A percentile compares a stretch with the other conserved stretches of the same genome.
Conservation (phyloP, 805 yeast species). For the Candida xiaguanensis region DNA sequence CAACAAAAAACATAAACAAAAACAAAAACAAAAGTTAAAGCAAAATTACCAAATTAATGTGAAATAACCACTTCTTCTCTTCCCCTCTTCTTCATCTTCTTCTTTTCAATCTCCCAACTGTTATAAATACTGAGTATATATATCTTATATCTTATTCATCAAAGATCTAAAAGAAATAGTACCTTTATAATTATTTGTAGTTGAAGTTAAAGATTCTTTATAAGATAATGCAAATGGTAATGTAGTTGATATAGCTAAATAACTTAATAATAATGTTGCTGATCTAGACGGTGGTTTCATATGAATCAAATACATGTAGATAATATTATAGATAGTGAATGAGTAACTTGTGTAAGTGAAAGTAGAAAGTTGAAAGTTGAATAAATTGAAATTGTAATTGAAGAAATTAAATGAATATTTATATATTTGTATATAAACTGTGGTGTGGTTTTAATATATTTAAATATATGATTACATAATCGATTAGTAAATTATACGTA, state of each 20-base stretch:
- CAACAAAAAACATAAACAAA: too few relatives aligned
- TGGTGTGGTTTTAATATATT: neutral
- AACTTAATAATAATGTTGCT: constrained; percentile 26
- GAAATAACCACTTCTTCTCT: too few relatives aligned
- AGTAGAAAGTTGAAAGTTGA: too few relatives aligned
- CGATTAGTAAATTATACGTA: neutral
- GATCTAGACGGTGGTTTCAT: constrained; percentile 15
- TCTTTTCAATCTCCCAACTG: too few relatives aligned
- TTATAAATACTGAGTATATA: too few relatives aligned
- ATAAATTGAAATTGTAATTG: too few relatives aligned
- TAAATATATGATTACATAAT: too few relatives aligned
- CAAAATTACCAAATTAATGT: too few relatives aligned
- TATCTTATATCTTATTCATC: constrained; percentile 30
- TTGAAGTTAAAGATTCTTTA: constrained; percentile 21
- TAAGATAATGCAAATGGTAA: constrained; percentile 39
- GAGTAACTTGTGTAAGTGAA: too few relatives aligned
- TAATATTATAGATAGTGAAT: neutral
- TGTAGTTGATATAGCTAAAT: constrained; percentile 37
- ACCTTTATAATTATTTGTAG: constrained; percentile 21
- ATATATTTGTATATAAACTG: neutral
- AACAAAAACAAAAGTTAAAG: too few relatives aligned
- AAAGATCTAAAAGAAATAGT: constrained; percentile 32
- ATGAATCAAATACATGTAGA: constrained; percentile 22
- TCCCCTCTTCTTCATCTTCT: too few relatives aligned
- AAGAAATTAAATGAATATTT: too few relatives aligned